These are phyloP conservation scores for Laburnicola sp. DNA, from an alignment of 2,329 filamentous ascomycete genomes.

Conservation along the genomic window DNA sequence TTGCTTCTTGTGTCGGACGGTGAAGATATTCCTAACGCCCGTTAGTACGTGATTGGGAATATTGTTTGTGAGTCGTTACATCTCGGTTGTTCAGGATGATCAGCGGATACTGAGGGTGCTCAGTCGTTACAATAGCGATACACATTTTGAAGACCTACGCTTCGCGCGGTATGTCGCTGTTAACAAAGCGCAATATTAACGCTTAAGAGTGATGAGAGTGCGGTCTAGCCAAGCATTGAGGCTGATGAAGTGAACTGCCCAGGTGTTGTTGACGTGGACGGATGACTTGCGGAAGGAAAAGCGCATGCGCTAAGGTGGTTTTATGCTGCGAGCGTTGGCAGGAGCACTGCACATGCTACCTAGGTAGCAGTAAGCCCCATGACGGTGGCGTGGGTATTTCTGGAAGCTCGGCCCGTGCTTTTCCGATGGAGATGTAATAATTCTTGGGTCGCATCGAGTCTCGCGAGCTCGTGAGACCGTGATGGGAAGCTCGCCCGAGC, in stretches of 20 bases:
- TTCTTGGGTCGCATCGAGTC: background rate
- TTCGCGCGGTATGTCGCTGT: background rate
- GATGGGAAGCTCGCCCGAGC: no score
- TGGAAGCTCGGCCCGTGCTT: slow-evolving; percentile 1
- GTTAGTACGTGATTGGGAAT: slow-evolving; percentile 12
- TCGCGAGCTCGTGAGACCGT: background rate
- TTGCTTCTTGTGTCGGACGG: slow-evolving; percentile 61
- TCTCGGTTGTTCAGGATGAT: slow-evolving; percentile 57
- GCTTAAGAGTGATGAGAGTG: background rate
- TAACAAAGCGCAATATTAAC: background rate
- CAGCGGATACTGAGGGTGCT: slow-evolving; percentile 54
- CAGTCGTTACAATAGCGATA: slow-evolving; percentile 54
- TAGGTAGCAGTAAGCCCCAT: no score
- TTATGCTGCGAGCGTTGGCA: slow-evolving; percentile 1
- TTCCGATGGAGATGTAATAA: slow-evolving; percentile 1
- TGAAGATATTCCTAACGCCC: slow-evolving; percentile 60
- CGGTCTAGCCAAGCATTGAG: slow-evolving; percentile 2
- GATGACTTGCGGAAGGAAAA: background rate
- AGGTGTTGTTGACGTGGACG: slow-evolving; percentile 4
- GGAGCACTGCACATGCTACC: slow-evolving; percentile 3
- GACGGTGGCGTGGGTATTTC: no score
- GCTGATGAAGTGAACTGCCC: background rate
- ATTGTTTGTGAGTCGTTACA: slow-evolving; percentile 29
- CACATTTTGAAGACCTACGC: slow-evolving; percentile 46
- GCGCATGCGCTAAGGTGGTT: slow-evolving; percentile 4